Evolutionary conservation across 2,329 filamentous ascomycete species (phyloP).

Genomic region (Ceratocystis variospora): DNA sequence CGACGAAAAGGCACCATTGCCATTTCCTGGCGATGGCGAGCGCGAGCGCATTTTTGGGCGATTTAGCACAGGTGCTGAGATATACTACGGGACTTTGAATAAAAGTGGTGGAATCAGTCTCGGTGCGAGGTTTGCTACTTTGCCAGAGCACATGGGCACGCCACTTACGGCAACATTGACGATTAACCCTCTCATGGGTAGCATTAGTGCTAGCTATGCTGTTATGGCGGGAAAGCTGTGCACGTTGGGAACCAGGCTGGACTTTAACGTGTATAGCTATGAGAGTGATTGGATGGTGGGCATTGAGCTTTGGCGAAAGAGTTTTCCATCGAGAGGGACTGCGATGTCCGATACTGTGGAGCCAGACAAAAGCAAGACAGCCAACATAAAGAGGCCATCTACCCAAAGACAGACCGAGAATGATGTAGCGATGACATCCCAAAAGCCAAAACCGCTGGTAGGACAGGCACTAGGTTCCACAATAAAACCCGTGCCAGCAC

Average conservation of each 20-base stretch:
- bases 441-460: background rate
- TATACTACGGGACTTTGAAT: constrained; percentile 91
- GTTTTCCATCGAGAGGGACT: constrained; percentile 30
- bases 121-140: constrained; percentile 75
- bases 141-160: constrained; percentile 67
- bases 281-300: constrained; percentile 88
- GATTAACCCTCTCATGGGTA: constrained; percentile 87
- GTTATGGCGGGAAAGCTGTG: constrained; percentile 73
- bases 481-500: background rate
- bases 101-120: constrained; percentile 86
- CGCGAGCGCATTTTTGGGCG: constrained; percentile 58
- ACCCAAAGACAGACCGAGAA: background rate
- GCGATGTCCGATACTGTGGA: constrained; percentile 22
- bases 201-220: constrained; percentile 79
- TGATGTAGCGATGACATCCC: background rate
- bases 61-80: constrained; percentile 79
- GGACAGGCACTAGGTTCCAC: background rate
- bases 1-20: constrained; percentile 28
- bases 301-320: constrained; percentile 78
- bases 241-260: constrained; percentile 77
- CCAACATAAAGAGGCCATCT: background rate
- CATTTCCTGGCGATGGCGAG: constrained; percentile 24
- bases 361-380: background rate
- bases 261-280: constrained; percentile 97
- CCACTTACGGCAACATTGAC: constrained; percentile 90